Evolutionary conservation across 2,329 filamentous ascomycete genomes (phyloP).

Genomic region (Aspergillus bombycis): DNA sequence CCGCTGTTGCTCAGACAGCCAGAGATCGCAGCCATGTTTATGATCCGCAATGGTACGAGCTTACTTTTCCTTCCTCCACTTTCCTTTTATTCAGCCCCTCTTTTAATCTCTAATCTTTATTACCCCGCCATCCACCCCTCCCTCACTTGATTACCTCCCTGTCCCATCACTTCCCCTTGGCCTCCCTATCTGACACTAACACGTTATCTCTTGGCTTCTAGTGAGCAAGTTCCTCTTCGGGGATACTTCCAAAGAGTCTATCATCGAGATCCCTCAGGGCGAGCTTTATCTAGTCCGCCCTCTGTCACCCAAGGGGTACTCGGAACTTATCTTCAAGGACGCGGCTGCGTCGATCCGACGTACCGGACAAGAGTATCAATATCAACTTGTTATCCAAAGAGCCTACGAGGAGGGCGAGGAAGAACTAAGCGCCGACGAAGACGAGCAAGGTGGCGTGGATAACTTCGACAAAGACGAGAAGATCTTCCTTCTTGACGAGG

Average conservation of each 20-base stretch:
- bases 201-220: constrained; percentile 41
- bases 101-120: background rate
- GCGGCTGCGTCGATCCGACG: constrained; percentile 87
- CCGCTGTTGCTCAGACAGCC: constrained; percentile 28
- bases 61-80: constrained; percentile 19
- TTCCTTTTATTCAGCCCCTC: constrained; percentile 12
- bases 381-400: constrained; percentile 93
- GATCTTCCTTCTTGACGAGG: constrained; percentile 92
- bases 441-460: constrained; percentile 76
- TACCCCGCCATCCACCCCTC: constrained; percentile 28
- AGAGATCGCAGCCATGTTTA: constrained; percentile 53
- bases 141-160: background rate
- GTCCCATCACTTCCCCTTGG: background rate
- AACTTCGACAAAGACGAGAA: constrained; percentile 96
- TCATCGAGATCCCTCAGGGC: constrained; percentile 92
- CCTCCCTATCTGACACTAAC: background rate
- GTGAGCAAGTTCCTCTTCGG: constrained; percentile 92
- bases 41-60: constrained; percentile 59
- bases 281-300: constrained; percentile 97
- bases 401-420: constrained; percentile 98
- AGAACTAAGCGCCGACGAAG: constrained; percentile 88
- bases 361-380: constrained; percentile 93
- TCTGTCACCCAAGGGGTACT: constrained; percentile 93
- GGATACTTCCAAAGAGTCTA: constrained; percentile 84
- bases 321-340: constrained; percentile 98